Conservation (phyloP, 1,284 basidiomycete species). For the Veloboletus limbatus region DNA sequence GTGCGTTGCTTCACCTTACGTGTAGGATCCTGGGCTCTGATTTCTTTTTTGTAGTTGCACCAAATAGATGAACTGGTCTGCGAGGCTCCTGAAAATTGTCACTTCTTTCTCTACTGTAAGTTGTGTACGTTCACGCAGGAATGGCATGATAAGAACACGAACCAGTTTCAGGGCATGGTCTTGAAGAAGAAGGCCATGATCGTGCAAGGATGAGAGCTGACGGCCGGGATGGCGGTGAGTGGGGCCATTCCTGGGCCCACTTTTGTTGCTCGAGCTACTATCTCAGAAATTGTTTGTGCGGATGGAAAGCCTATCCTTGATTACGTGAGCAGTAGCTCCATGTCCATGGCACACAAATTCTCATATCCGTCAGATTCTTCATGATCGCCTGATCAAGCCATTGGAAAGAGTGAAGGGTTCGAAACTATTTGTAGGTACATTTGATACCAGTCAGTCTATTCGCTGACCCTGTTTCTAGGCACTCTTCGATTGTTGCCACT, state of each 20-base stretch:
- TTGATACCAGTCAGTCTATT: not conserved
- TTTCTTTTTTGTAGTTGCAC: constrained; percentile 9
- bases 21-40: not conserved
- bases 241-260: no score
- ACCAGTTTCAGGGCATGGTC: constrained; percentile 34
- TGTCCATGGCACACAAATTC: not conserved
- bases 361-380: constrained; percentile 17
- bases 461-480: constrained; percentile 15
- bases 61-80: constrained; percentile 32
- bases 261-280: not conserved
- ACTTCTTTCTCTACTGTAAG: constrained; percentile 41
- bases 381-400: constrained; percentile 19
- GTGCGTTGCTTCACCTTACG: constrained; percentile 18
- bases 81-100: constrained; percentile 29
- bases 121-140: not conserved
- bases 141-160: not conserved
- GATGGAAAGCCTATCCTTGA: constrained; percentile 24
- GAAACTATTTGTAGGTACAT: constrained; percentile 19
- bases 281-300: constrained; percentile 22
- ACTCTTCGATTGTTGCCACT: constrained; percentile 34
- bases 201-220: constrained; percentile 27
- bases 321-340: constrained; percentile 15
- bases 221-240: constrained; percentile 37
- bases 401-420: constrained; percentile 19
- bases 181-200: constrained; percentile 24